These are phyloP conservation scores for Lotus japonicus DNA, from an alignment of 306 rosid species.

Conservation along the genomic window DNA sequence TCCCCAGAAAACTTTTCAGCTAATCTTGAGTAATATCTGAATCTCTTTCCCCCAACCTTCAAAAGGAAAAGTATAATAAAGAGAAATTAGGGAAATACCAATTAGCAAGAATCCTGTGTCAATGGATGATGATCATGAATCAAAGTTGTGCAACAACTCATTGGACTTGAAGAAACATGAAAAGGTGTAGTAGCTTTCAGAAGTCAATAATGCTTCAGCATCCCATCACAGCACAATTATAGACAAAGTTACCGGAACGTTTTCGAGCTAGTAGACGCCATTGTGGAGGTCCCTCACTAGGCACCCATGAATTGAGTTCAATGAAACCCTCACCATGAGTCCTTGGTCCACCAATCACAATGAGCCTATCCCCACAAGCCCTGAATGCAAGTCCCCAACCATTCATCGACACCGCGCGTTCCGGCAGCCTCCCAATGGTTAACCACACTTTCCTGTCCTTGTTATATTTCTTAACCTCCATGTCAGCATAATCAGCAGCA, in stretches of 20 bases:
- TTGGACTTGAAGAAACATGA: constrained; percentile 31
- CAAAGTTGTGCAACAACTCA: constrained; percentile 33
- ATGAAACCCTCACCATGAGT: constrained; percentile 63
- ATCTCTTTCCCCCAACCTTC: constrained; percentile 42
- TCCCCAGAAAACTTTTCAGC: constrained; percentile 44
- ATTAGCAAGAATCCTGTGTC: constrained; percentile 56
- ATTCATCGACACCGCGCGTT: constrained; percentile 67
- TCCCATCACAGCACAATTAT: constrained; percentile 99
- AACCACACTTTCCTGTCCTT: constrained; percentile 46
- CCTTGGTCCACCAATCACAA: constrained; percentile 88
- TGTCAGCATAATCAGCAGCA: constrained; percentile 85
- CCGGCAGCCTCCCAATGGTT: constrained; percentile 77
- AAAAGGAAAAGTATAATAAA: constrained; percentile 26
- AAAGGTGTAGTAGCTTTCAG: constrained; percentile 2
- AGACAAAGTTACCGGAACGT: constrained; percentile 71
- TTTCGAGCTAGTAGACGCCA: constrained; percentile 79
- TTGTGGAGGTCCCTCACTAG: constrained; percentile 85
- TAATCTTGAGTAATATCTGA: constrained; percentile 55
- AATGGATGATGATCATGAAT: constrained; percentile 36
- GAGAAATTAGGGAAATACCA: constrained; percentile 49
- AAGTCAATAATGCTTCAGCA: constrained; percentile 44
- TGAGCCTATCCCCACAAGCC: constrained; percentile 83
- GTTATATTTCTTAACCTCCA: constrained; percentile 77
- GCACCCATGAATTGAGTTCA: constrained; percentile 90
- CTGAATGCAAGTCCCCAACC: constrained; percentile 98